A percentile compares a stretch with the other conserved stretches of the same genome.
phyloP scores from a whole-genome alignment of 2,329 filamentous ascomycete genomes.

The Fusarium citri region DNA sequence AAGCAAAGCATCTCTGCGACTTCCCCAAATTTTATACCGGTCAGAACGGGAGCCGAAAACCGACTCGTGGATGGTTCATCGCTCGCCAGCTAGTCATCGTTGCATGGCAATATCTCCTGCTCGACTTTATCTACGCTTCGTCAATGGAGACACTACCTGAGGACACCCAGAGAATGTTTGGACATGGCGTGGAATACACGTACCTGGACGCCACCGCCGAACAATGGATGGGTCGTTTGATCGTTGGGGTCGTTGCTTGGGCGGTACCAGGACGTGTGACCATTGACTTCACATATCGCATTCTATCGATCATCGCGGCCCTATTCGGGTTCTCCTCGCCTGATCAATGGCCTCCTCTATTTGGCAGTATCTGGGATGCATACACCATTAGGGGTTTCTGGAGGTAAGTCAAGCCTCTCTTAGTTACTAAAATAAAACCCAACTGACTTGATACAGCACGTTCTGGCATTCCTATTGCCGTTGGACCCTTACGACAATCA shows the following conservation, averaged over 20 bases:
- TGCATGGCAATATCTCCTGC: background rate
- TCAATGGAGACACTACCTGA: background rate
- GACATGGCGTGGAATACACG: background rate
- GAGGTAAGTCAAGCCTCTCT: background rate
- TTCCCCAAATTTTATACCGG: background rate
- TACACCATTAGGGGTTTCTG: background rate
- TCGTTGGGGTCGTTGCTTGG: background rate
- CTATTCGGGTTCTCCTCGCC: background rate
- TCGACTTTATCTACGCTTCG: background rate
- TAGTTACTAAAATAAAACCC: fast-evolving
- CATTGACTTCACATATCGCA: background rate
- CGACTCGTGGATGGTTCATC: background rate
- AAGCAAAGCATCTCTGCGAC: background rate
- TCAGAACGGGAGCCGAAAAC: background rate
- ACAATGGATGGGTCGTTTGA: background rate
- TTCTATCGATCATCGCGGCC: background rate
- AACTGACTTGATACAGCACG: background rate
- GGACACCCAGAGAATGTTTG: background rate
- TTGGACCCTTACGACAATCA: background rate
- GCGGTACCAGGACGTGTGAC: background rate
- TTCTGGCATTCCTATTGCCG: background rate
- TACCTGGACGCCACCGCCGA: background rate
- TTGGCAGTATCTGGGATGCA: background rate
- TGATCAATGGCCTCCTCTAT: background rate
- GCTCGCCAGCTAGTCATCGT: background rate